Base-by-base conservation (phyloP, 2,329 filamentous ascomycete species). In the Blastomyces emzantsi region DNA sequence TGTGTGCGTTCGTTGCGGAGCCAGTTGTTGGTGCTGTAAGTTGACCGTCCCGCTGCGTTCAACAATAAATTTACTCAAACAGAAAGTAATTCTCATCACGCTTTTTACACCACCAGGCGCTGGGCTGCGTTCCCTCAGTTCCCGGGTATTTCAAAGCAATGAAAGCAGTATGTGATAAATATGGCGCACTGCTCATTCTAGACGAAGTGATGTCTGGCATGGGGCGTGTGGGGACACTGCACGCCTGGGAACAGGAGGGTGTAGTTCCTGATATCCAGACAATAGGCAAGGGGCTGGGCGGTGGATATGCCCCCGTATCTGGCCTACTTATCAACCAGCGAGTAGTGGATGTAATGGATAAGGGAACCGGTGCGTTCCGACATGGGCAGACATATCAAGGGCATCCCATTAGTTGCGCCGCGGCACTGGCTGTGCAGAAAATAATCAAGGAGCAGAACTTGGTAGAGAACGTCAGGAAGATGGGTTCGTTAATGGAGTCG, bases 151-250 rank as follows among this genome's bases (percentile, higher is more conserved):
- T 92, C 60, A 76, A 79, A 60, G 88, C 87, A 0, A 84, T 93
- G 74, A 83, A 83, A 69, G 76, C 78, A 1, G 78, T 94, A 1
- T 94, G 90, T 72, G 82, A 87, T 61, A 84, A 83, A 65, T 80
- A 93, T 70, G 89, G 87, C 0, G 85, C 87, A 0, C 81, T 94
- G 0, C 78, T 94, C n/a, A 87, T 93, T 56, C 76, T 93, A 0
- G 90, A 94, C 69, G 90, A 93, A 71, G 81, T 91, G 55, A 90
- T 92, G 87, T 82, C 79, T 66, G 84, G 85, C 1, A 82, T 83
- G 76, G 85, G 85, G 7, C 79, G 84, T 7, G 79, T 77, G n/a
- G 84, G 83, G 1, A 81, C 80, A 1, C 70, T 84, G 2, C 83
- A 86, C 67, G 84, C 82, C 7, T 87, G 83, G 82, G 78, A 86